Conservation (phyloP, 495 filamentous ascomycete species). For the Hypomontagnella monticulosa region DNA sequence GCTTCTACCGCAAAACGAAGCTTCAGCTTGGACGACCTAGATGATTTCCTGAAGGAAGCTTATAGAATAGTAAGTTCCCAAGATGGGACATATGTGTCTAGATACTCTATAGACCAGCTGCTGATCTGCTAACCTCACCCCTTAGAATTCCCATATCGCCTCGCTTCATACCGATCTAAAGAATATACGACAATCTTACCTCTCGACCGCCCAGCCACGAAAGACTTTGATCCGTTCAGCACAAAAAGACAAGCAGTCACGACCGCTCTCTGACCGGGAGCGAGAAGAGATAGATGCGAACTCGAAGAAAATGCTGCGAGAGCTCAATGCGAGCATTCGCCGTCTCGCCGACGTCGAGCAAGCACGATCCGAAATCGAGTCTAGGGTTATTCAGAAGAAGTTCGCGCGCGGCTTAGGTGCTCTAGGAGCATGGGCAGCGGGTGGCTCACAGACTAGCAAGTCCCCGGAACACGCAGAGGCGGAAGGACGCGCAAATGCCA, state of each 20-base stretch:
- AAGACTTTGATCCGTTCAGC: constrained; percentile 54
- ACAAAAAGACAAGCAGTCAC: constrained; percentile 48
- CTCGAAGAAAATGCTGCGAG: constrained; percentile 81
- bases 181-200: constrained; percentile 87
- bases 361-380: constrained; percentile 77
- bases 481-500: constrained; percentile 69
- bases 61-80: constrained; percentile 80
- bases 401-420: constrained; percentile 68
- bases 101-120: constrained; percentile 5
- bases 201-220: constrained; percentile 72
- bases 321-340: constrained; percentile 79
- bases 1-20: constrained; percentile 54
- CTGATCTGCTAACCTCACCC: constrained; percentile 25
- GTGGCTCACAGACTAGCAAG: constrained; percentile 53
- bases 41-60: constrained; percentile 95
- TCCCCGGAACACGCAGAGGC: constrained; percentile 71
- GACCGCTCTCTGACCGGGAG: constrained; percentile 70
- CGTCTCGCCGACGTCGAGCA: constrained; percentile 83
- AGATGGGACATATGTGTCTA: constrained; percentile 3
- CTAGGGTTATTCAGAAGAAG: constrained; percentile 72
- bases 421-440: constrained; percentile 78
- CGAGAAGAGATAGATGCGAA: constrained; percentile 84
- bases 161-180: constrained; percentile 80
- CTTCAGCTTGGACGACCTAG: constrained; percentile 63
- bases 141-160: constrained; percentile 83